Base-by-base conservation (phyloP, 129 eudicot genomes). In the Lactuca sativa region DNA sequence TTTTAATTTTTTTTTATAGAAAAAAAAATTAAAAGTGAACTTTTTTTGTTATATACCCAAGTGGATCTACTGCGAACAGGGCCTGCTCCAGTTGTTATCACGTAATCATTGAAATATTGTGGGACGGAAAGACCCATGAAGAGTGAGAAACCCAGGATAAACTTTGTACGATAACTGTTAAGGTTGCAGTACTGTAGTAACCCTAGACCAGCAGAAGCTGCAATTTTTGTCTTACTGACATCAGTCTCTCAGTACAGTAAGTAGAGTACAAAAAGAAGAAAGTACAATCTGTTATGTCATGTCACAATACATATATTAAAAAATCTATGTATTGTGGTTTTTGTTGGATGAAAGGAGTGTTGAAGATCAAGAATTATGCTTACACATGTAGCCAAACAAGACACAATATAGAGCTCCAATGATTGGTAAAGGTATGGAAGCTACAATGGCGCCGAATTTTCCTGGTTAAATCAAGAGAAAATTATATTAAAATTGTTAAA, bases 111-210 rank as follows among this genome's bases (percentile, higher is more conserved):
- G 88, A 87, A 95, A 79, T 90, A 95, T 62, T 88, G 91, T 62
- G 99, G 97, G 12, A 95, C 93, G 0, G 96, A 95, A 73, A 95
- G 97, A 31, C 99, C 99, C 92, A 95, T 87, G 87, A 87, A 95
- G 70, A 90, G 77, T 0, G 99, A 83, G 76, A 87, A 87, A 16
- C 97, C 97, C 33, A 90, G 77, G 71, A 95, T 95, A 80, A 95
- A 90, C 84, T 87, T 95, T 56, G 97, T 90, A 59, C 99, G 80
- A 80, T 87, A 87, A 74, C 93, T 85, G 83, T 90, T 95, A 69
- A 95, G 97, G 74, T 95, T 90, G 93, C 99, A 90, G 80, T 71
- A 90, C 32, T 95, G 99, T 59, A 95, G 97, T 51, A 95, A 71
- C 33, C 96, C 92, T 15, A 93, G 80, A 64, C 98, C 90, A 67